These are phyloP conservation scores for Heritiera fomes DNA, from an alignment of 345 rosid species.

Conservation along the genomic window DNA sequence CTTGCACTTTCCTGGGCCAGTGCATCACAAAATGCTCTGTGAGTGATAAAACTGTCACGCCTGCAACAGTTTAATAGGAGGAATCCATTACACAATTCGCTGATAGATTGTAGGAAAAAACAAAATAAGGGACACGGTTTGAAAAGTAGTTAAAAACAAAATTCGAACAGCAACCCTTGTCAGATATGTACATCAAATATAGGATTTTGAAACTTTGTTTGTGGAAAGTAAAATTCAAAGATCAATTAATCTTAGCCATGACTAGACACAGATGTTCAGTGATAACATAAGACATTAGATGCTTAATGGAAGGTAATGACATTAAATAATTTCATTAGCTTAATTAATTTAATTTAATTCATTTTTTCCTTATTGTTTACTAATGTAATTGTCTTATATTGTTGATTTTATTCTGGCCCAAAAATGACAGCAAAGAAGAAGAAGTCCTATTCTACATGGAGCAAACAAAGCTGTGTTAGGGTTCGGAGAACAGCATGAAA, in stretches of 20 bases:
- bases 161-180: conserved; percentile 28
- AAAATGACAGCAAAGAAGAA: neutral
- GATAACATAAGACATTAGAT: no score
- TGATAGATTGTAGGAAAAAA: neutral
- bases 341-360: neutral
- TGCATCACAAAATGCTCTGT: conserved; percentile 87
- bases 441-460: neutral
- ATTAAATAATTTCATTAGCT: neutral
- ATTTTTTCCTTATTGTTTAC: neutral
- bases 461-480: neutral
- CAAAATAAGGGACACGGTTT: conserved; percentile 22
- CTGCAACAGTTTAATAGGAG: conserved; percentile 39
- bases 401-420: neutral
- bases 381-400: neutral
- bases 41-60: conserved; percentile 88
- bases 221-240: neutral
- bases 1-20: conserved; percentile 74
- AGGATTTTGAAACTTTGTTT: conserved; percentile 32
- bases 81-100: conserved; percentile 24
- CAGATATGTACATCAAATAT: conserved; percentile 43
- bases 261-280: conserved; percentile 33
- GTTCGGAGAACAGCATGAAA: neutral
- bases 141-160: conserved; percentile 28
- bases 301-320: neutral
- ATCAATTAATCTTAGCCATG: conserved; percentile 27